Base-by-base conservation (phyloP, 1,284 basidiomycete genomes). In the Baeospora myosura region DNA sequence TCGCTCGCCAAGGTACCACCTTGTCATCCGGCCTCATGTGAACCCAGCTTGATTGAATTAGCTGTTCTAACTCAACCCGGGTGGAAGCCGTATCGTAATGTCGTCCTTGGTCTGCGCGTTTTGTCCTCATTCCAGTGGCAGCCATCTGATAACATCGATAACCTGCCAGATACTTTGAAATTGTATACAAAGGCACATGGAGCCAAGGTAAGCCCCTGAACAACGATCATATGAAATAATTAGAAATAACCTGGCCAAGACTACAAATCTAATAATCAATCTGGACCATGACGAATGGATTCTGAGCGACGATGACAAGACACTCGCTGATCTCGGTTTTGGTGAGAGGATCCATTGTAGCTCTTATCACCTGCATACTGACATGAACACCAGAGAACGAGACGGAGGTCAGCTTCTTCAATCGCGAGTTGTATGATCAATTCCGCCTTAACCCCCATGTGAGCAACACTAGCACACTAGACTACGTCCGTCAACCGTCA, bases 381-480 rank as follows among this genome's bases (percentile, higher is more conserved):
- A n/a, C n/a, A n/a, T n/a, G n/a, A n/a, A n/a, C n/a, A n/a, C n/a
- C 63, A 96, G 93, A 95, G 62, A 94, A 96, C 59, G 93, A 97
- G 62, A 88, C 88, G 0, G 93, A 97, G 65, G 73, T 93, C 48
- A 93, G 88, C 56, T 84, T 94, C 62, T 96, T 96, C 69, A 85
- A 85, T 54, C 69, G 76, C 30, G 69, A 74, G 32, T 63, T 76
- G 7, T 96, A 95, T 53, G 79, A 90, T 38, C 63, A 64, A 29
- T 96, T 91, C 74, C 88, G 88, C 62, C 51, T 65, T 25, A 72
- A 94, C 61, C 93, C 93, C 14, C 77, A 85, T 67, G 89, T 90
- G 54, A 38, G 14, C n/a, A n/a, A n/a, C n/a, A n/a, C n/a, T n/a
- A n/a, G n/a, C n/a, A n/a, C n/a, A n/a, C n/a, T n/a, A n/a, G n/a